phyloP scores from a whole-genome alignment of 2,329 filamentous ascomycete genomes.

The Nemania sp. region DNA sequence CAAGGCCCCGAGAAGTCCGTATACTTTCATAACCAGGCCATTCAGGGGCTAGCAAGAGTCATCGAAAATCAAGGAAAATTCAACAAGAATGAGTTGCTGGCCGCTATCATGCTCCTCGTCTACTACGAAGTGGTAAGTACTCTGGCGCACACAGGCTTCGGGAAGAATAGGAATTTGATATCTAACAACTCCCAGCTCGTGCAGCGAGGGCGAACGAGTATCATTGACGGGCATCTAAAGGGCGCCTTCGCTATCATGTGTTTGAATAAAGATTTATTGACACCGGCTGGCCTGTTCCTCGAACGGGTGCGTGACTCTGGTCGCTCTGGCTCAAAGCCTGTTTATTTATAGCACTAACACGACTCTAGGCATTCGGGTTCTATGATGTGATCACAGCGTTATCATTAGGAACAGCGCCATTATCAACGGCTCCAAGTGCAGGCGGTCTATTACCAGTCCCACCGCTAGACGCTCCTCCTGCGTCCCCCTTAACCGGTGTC shows the following conservation, averaged over 20 bases:
- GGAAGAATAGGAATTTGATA: not conserved
- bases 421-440: slow-evolving; percentile 55
- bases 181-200: slow-evolving; percentile 53
- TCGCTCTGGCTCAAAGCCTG: not conserved
- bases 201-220: slow-evolving; percentile 61
- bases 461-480: slow-evolving; percentile 49
- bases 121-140: slow-evolving; percentile 66
- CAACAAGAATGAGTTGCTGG: slow-evolving; percentile 62
- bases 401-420: slow-evolving; percentile 62
- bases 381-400: slow-evolving; percentile 69
- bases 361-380: slow-evolving; percentile 62
- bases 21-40: slow-evolving; percentile 63
- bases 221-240: slow-evolving; percentile 64
- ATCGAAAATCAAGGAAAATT: slow-evolving; percentile 57
- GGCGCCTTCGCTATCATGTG: slow-evolving; percentile 66
- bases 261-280: slow-evolving; percentile 49
- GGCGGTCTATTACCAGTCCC: slow-evolving; percentile 53
- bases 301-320: slow-evolving; percentile 53
- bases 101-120: slow-evolving; percentile 64
- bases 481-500: slow-evolving; percentile 55
- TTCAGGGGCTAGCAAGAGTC: slow-evolving; percentile 60
- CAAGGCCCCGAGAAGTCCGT: slow-evolving; percentile 59
- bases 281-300: slow-evolving; percentile 60
- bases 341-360: slow-evolving; percentile 32
- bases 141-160: not conserved